Evolutionary conservation across 768 basidiomycete species (phyloP).

Genomic region (Termitomyces sp.): DNA sequence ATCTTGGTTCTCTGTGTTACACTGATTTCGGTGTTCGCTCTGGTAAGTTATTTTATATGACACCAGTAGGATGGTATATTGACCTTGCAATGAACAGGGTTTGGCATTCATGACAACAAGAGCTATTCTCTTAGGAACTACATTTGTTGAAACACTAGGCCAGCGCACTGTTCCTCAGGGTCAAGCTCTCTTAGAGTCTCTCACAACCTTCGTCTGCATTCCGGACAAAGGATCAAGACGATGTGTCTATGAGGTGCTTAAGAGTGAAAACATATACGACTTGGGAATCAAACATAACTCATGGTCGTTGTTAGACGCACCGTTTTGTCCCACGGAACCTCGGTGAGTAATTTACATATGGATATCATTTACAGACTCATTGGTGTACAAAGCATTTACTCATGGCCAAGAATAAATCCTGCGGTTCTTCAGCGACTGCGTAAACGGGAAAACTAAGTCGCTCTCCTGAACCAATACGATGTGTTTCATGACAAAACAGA

Average conservation of each 20-base stretch:
- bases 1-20: constrained; percentile 18
- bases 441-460: constrained; percentile 10
- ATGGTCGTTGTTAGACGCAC: constrained; percentile 12
- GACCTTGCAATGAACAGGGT: constrained; percentile 14
- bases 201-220: constrained; percentile 20
- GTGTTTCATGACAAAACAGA: background rate
- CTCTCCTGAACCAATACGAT: background rate
- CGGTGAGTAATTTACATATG: background rate
- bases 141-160: constrained; percentile 24
- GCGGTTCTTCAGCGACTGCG: constrained; percentile 23
- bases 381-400: constrained; percentile 17
- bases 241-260: constrained; percentile 15
- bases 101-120: constrained; percentile 22
- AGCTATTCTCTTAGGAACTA: constrained; percentile 26
- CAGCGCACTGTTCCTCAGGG: constrained; percentile 7
- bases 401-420: constrained; percentile 35
- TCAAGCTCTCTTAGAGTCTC: background rate
- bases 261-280: constrained; percentile 32
- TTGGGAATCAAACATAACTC: constrained; percentile 27
- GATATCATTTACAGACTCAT: constrained; percentile 1
- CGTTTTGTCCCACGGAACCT: background rate
- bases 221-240: constrained; percentile 6
- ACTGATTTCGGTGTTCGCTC: constrained; percentile 28
- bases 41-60: constrained; percentile 20
- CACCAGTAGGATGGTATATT: background rate